phyloP scores from a whole-genome alignment of 2,329 filamentous ascomycete species.

The Fusarium azukiicola region DNA sequence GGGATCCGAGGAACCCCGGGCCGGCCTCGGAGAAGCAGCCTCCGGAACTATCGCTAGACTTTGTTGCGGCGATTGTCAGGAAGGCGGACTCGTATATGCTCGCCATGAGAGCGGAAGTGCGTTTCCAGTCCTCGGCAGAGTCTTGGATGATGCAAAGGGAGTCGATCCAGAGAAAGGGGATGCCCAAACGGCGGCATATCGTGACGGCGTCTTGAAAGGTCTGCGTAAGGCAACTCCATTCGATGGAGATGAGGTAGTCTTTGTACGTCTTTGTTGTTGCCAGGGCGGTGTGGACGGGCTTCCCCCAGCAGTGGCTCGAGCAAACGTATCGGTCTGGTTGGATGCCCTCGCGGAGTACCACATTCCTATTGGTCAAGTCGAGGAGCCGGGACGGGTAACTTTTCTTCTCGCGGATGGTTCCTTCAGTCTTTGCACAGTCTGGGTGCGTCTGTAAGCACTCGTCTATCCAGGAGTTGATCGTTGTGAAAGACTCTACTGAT shows the following conservation, averaged over 20 bases:
- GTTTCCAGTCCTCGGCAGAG: background rate
- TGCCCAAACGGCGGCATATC: background rate
- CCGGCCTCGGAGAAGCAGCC: background rate
- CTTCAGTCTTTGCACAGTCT: background rate
- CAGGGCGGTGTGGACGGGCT: background rate
- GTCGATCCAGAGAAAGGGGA: background rate
- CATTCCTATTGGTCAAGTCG: background rate
- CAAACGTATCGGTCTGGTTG: background rate
- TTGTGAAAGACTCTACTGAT: background rate
- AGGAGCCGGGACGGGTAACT: background rate
- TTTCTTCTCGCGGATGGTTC: background rate
- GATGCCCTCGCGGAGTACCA: background rate
- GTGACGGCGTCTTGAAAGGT: background rate
- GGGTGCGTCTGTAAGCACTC: background rate
- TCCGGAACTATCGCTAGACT: background rate
- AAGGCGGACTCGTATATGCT: background rate
- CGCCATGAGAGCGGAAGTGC: background rate
- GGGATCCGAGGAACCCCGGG: background rate
- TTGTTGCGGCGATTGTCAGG: background rate
- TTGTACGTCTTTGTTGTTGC: background rate
- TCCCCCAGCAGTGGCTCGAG: background rate
- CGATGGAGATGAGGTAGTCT: background rate
- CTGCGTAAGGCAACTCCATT: background rate
- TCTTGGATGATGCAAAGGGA: background rate
- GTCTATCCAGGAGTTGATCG: background rate